Conservation (phyloP, 2,329 filamentous ascomycete genomes). For the Claviceps maximensis region DNA sequence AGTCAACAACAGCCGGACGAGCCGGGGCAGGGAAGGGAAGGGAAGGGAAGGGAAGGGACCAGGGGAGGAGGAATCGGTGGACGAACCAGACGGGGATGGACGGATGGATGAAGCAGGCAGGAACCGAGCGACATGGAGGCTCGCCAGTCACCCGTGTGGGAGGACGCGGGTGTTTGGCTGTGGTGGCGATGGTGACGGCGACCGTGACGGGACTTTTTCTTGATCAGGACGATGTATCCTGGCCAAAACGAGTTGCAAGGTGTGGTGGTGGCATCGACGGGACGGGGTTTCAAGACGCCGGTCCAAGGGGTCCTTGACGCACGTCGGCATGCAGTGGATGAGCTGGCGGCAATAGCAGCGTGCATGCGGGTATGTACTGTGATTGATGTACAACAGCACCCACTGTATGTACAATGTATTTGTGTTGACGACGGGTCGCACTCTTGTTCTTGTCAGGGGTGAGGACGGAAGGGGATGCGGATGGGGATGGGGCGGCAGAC, state of each 20-base stretch:
- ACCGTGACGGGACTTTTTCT: background rate
- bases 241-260: background rate
- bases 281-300: conserved; percentile 25
- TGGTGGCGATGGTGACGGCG: background rate
- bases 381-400: too few relatives aligned
- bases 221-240: background rate
- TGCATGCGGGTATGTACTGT: background rate
- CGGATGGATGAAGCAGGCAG: background rate
- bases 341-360: background rate
- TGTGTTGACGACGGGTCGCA: background rate
- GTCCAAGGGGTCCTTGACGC: conserved; percentile 31
- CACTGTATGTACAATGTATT: too few relatives aligned
- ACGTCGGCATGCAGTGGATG: conserved; percentile 27
- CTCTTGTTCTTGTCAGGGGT: conserved; percentile 1
- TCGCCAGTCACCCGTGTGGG: background rate
- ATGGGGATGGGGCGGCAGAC: background rate
- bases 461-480: background rate
- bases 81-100: background rate
- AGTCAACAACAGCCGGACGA: background rate
- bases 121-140: background rate
- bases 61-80: background rate
- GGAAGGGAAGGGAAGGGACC: background rate
- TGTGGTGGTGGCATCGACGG: conserved; percentile 5
- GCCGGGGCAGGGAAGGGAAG: background rate
- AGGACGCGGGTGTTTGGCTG: conserved; percentile 2